A percentile compares a stretch with the other conserved stretches of the same genome.
Evolutionary conservation across 495 filamentous ascomycete genomes (phyloP).

Genomic region (Xylaria scruposa): DNA sequence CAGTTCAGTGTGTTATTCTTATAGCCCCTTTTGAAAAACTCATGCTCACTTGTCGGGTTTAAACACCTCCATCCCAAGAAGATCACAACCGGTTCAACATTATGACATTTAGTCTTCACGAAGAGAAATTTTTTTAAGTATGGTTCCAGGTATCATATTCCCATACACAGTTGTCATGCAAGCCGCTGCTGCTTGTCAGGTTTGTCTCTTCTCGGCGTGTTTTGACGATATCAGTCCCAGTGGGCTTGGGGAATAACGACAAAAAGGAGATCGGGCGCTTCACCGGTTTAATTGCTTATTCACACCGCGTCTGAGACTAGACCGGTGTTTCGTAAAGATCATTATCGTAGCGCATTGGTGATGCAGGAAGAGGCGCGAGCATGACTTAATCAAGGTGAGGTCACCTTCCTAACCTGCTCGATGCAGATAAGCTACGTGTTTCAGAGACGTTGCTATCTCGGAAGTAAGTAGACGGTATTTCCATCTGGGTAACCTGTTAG

Average conservation of each 20-base stretch:
- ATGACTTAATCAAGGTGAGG: neutral
- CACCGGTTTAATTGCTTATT: neutral
- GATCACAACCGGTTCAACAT: neutral
- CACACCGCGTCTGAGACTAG: neutral
- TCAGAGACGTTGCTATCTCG: neutral
- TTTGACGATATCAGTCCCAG: neutral
- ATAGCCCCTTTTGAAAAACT: neutral
- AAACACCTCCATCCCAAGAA: neutral
- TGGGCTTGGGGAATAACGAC: neutral
- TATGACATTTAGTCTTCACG: neutral
- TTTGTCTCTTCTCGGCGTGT: too few relatives aligned
- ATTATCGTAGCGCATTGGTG: neutral
- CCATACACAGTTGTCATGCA: neutral
- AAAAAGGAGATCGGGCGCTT: too few relatives aligned
- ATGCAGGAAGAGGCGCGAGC: neutral
- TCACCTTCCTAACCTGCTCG: neutral
- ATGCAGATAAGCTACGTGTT: conserved; percentile 11
- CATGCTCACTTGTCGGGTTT: neutral
- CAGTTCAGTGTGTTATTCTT: neutral
- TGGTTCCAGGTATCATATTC: neutral
- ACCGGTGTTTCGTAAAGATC: neutral
- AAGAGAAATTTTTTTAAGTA: neutral
- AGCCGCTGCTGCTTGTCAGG: neutral
- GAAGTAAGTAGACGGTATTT: neutral
- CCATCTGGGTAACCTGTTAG: neutral